A percentile compares a stretch with the other conserved stretches of the same genome.
Evolutionary conservation across 129 eudicot genomes (phyloP).

Genomic region (Tanacetum coccineum): DNA sequence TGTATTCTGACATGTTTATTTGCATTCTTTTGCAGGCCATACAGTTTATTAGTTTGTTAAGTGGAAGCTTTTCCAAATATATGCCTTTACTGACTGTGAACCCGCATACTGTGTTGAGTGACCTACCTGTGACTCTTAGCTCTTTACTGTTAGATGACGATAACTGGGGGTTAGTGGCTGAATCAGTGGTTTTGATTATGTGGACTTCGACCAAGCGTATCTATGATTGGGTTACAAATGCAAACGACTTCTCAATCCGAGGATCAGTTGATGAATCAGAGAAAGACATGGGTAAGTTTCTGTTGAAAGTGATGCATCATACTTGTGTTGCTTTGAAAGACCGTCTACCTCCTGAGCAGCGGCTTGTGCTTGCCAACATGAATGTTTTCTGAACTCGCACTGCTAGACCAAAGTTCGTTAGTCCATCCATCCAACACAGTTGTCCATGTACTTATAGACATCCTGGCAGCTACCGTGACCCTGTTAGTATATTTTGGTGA

Average conservation of each 20-base stretch:
- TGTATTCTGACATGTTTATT: slow-evolving; percentile 8
- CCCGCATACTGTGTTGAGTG: slow-evolving; percentile 47
- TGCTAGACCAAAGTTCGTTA: neutral
- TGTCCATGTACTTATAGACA: neutral
- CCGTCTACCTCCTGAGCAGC: slow-evolving; percentile 57
- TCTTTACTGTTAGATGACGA: slow-evolving; percentile 51
- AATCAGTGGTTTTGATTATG: slow-evolving; percentile 51
- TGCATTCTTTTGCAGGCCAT: slow-evolving; percentile 53
- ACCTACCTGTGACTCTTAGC: slow-evolving; percentile 73
- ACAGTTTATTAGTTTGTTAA: slow-evolving; percentile 65
- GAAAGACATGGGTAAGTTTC: slow-evolving; percentile 29
- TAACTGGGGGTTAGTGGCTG: slow-evolving; percentile 50
- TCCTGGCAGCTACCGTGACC: too few relatives aligned
- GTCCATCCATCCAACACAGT: neutral
- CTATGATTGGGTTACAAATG: slow-evolving; percentile 37
- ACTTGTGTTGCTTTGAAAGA: slow-evolving; percentile 55
- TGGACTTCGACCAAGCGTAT: slow-evolving; percentile 60
- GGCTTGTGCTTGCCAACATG: slow-evolving; percentile 76
- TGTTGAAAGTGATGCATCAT: slow-evolving; percentile 57
- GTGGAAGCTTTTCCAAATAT: slow-evolving; percentile 70
- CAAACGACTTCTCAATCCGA: slow-evolving; percentile 19
- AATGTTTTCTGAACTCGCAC: slow-evolving; percentile 22
- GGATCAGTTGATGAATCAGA: slow-evolving; percentile 46
- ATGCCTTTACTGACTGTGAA: slow-evolving; percentile 73
- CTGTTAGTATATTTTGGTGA: too few relatives aligned